These are phyloP conservation scores for Coelastrella sp. DNA, from an alignment of 139 green algal genomes.

Conservation along the genomic window DNA sequence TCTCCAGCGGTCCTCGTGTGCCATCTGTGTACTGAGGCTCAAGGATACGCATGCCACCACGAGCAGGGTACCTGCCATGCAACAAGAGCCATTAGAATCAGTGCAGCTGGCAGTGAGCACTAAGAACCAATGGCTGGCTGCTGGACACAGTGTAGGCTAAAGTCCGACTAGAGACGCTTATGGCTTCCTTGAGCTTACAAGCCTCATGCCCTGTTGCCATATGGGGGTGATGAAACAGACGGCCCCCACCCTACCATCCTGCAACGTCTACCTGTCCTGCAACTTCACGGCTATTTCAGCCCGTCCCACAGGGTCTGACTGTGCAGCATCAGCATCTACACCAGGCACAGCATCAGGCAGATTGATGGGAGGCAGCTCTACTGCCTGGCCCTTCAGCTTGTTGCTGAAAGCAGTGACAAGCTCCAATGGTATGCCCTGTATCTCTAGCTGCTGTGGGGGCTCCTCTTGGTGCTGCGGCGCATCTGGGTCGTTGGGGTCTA, in stretches of 20 bases:
- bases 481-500: neutral
- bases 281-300: constrained; percentile 17
- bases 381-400: constrained; percentile 43
- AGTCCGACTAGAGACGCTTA: no score
- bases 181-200: no score
- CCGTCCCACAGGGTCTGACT: neutral
- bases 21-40: constrained; percentile 72
- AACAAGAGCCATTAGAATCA: neutral
- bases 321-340: neutral
- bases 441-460: constrained; percentile 50
- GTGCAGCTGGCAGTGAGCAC: no score
- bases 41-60: constrained; percentile 82
- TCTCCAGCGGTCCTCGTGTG: constrained; percentile 68
- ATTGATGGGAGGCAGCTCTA: constrained; percentile 49
- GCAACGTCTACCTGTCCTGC: constrained; percentile 29
- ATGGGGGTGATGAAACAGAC: no score
- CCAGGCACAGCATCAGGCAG: constrained; percentile 40
- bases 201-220: no score
- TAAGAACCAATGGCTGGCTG: no score
- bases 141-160: no score
- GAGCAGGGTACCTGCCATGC: constrained; percentile 67
- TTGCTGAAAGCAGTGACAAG: constrained; percentile 39
- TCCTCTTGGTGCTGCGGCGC: neutral
- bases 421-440: constrained; percentile 57
- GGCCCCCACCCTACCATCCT: neutral